Conservation (phyloP, 345 rosid species). For the Acer saccharum region DNA sequence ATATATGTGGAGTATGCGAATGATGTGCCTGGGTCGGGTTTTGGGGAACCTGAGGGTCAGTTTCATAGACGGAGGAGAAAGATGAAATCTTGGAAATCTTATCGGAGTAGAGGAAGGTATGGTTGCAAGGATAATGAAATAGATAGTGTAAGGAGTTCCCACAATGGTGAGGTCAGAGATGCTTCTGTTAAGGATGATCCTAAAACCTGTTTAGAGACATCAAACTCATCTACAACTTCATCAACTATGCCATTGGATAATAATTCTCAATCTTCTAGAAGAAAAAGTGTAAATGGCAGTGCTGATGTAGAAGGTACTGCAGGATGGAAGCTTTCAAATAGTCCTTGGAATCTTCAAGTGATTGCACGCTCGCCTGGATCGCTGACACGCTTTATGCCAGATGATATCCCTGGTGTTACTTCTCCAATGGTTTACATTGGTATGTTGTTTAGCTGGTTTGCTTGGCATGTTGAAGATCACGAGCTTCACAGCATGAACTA, state of each 20-base stretch:
- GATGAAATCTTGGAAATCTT: constrained; percentile 55
- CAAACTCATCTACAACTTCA: constrained; percentile 29
- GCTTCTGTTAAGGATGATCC: constrained; percentile 26
- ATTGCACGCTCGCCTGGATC: constrained; percentile 98
- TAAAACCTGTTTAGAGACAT: constrained; percentile 27
- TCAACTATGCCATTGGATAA: constrained; percentile 34
- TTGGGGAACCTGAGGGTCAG: constrained; percentile 80
- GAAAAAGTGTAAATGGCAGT: constrained; percentile 40
- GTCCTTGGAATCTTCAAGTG: constrained; percentile 97
- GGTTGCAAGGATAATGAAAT: constrained; percentile 32
- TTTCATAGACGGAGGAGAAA: constrained; percentile 67
- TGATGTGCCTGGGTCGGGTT: constrained; percentile 97
- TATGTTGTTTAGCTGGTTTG: constrained; percentile 99
- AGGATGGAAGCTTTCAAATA: constrained; percentile 98
- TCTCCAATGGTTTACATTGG: constrained; percentile 98
- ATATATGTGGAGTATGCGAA: constrained; percentile 95
- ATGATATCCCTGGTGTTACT: constrained; percentile 98
- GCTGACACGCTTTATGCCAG: constrained; percentile 98
- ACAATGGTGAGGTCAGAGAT: constrained; percentile 29
- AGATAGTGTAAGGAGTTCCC: constrained; percentile 21
- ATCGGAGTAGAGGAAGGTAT: constrained; percentile 50
- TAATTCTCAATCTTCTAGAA: constrained; percentile 40
- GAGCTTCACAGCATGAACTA: constrained; percentile 99
- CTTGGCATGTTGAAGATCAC: constrained; percentile 99
- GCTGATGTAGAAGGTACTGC: constrained; percentile 86